These are phyloP conservation scores for Albifimbria verrucaria DNA, from an alignment of 2,329 filamentous ascomycete genomes.

Conservation along the genomic window DNA sequence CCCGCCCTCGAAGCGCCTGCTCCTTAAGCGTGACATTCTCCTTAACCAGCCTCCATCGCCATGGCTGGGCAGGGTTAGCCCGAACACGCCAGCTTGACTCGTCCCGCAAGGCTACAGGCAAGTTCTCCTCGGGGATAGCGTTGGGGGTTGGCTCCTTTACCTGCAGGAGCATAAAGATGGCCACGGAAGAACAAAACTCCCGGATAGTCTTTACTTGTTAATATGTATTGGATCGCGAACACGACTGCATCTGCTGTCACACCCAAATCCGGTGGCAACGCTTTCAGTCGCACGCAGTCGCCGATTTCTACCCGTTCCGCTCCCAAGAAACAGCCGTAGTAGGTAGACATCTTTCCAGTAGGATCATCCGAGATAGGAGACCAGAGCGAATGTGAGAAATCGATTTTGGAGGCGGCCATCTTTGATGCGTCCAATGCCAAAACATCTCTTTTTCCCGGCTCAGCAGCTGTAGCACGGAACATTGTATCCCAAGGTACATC, in stretches of 20 bases:
- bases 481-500: conserved; percentile 40
- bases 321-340: conserved; percentile 48
- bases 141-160: conserved; percentile 20
- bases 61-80: conserved; percentile 28
- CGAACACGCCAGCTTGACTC: conserved; percentile 37
- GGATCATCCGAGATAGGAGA: conserved; percentile 28
- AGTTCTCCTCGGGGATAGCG: conserved; percentile 30
- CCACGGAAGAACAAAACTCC: conserved; percentile 38
- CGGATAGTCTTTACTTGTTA: conserved; percentile 31
- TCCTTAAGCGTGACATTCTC: conserved; percentile 47
- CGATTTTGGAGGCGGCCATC: conserved; percentile 45
- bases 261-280: conserved; percentile 33
- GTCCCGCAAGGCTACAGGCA: conserved; percentile 38
- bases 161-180: conserved; percentile 34
- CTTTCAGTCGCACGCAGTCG: conserved; percentile 46
- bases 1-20: conserved; percentile 48
- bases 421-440: conserved; percentile 49
- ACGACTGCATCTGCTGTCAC: conserved; percentile 26
- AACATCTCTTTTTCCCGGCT: conserved; percentile 35
- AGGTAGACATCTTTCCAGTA: conserved; percentile 30
- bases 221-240: conserved; percentile 39
- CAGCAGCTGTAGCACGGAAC: conserved; percentile 27
- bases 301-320: conserved; percentile 46
- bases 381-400: conserved; percentile 48
- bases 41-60: conserved; percentile 37